phyloP scores from a whole-genome alignment of 2,329 filamentous ascomycete genomes.

The Penicillium aurantiogriseum region DNA sequence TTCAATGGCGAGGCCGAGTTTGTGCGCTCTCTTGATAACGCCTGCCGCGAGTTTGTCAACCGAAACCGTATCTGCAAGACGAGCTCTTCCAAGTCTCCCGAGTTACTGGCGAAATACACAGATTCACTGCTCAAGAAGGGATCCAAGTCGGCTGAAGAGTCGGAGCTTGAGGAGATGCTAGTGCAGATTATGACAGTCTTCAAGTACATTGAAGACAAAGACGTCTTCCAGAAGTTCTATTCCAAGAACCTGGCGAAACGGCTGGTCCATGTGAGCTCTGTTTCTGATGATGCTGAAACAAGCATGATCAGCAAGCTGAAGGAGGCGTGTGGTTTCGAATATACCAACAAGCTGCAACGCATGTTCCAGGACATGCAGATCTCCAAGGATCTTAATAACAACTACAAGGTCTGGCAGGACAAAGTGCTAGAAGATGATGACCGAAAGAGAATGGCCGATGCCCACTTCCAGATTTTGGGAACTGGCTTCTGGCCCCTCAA shows the following conservation, averaged over 20 bases:
- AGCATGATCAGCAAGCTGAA: constrained; percentile 99
- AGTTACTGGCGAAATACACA: constrained; percentile 91
- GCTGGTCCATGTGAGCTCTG: constrained; percentile 90
- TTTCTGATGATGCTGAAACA: constrained; percentile 94
- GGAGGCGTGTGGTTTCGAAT: constrained; percentile 97
- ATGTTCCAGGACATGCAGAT: constrained; percentile 99
- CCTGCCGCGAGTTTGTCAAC: constrained; percentile 97
- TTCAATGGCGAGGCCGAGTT: constrained; percentile 97
- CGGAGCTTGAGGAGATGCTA: constrained; percentile 84
- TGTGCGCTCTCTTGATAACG: constrained; percentile 91
- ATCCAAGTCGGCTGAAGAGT: constrained; percentile 87
- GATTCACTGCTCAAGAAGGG: constrained; percentile 88
- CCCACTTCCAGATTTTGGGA: constrained; percentile 87
- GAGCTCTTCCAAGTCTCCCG: constrained; percentile 89
- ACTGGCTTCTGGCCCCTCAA: constrained; percentile 97
- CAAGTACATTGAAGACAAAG: constrained; percentile 99
- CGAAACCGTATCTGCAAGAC: constrained; percentile 94
- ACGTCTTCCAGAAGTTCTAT: constrained; percentile 99
- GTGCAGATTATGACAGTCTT: constrained; percentile 98
- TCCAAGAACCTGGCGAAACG: constrained; percentile 94
- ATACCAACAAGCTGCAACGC: constrained; percentile 97
- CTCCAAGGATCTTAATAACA: constrained; percentile 90
- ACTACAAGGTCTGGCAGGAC: constrained; percentile 76
- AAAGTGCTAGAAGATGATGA: constrained; percentile 64
- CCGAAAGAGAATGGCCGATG: constrained; percentile 71